Conservation (phyloP, 306 rosid species). For the Urtica urens region DNA sequence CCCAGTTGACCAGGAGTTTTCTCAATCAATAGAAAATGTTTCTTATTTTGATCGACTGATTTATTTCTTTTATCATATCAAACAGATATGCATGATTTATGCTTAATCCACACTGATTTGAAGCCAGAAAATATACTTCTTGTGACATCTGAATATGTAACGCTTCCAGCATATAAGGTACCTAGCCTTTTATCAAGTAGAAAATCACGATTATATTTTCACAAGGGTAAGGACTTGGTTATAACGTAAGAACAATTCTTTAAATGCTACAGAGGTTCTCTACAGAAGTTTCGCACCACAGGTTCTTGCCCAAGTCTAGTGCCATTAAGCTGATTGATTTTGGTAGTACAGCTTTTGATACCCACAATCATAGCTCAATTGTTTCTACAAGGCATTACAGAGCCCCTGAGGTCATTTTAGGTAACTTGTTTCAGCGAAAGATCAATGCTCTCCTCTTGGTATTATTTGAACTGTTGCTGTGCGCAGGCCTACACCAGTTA, state of each 20-base stretch:
- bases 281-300: conserved; percentile 65
- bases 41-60: conserved; percentile 15
- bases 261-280: conserved; percentile 76
- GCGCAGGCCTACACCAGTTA: conserved; percentile 9
- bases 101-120: conserved; percentile 85
- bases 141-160: conserved; percentile 80
- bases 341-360: conserved; percentile 90
- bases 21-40: conserved; percentile 12
- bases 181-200: conserved; percentile 22
- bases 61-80: conserved; percentile 35
- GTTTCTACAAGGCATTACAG: conserved; percentile 96
- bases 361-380: conserved; percentile 86
- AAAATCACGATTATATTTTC: conserved; percentile 15
- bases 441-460: conserved; percentile 23
- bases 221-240: conserved; percentile 25
- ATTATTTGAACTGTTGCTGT: conserved; percentile 14
- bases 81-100: conserved; percentile 88
- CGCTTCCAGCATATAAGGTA: conserved; percentile 88
- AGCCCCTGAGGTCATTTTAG: conserved; percentile 96
- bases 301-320: conserved; percentile 99
- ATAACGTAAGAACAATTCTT: conserved; percentile 30
- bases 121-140: conserved; percentile 99
- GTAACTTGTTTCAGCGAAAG: conserved; percentile 47
- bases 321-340: conserved; percentile 99
- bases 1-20: conserved; percentile 32